Base-by-base conservation (phyloP, 805 yeast genomes). In the Jamesozyma rosinii region DNA sequence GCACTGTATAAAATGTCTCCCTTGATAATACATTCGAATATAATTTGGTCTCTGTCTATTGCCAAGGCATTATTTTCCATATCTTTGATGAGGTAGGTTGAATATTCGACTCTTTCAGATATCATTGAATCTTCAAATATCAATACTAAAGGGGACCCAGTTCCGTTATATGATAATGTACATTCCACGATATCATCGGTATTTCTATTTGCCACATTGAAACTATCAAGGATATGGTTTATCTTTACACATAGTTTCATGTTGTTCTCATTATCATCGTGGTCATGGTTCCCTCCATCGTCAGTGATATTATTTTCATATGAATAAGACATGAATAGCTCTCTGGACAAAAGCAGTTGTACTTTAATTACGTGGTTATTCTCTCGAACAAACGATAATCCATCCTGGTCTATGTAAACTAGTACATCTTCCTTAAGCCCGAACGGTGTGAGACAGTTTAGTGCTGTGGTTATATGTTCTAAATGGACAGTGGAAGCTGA, bases 31-130 rank as follows among this genome's bases (percentile, higher is more conserved):
- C 76, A 71, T 49, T 79, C 82, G 54, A 74, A 61, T 9, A 65
- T 54, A 3, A 77, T 52, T 20, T 65, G 59, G 30, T 68, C 67
- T n/a, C 66, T 53, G 47, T 74, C 75, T 26, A 75, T 49, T 40
- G 65, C 69, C 36, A 74, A 53, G 17, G 67, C 69, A n/a, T 50
- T 54, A 32, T 52, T 59, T 36, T 63, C 66, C 15, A 58, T 49
- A 32, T 59, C 68, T 31, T 59, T 61, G 9, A 61, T 58, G 38
- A 62, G 58, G 44, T 65, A 69, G 0, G 83, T 77, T 1, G 70
- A 59, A 40, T 81, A 67, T 47, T 76, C 80, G 46, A 83, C 80
- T 34, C 71, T 61, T 48, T 81, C 83, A 1, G 71, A 67, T 44
- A 79, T 68, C 45, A 72, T 63, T 1, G 63, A 55, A 41, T 76